Evolutionary conservation across 1,139 yeast genomes (phyloP), one percentile per base, ranked within the genome.

Genomic region (Lodderomyces theae): DNA sequence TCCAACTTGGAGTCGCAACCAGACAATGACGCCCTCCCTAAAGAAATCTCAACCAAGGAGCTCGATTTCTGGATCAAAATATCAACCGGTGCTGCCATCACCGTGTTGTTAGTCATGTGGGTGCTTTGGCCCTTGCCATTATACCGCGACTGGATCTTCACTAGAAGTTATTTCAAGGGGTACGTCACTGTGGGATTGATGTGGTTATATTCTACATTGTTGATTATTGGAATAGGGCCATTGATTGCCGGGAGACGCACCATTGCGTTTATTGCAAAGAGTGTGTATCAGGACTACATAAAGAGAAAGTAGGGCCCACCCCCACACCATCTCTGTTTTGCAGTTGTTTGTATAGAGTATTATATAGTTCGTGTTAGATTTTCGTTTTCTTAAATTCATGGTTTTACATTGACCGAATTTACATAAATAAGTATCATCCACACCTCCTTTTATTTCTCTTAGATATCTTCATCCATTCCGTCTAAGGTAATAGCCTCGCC

Each of bases 401-500:
- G 11, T 23, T 23, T 12, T 12, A n/a, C 17, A 28, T 28, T 15
- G 15, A 15, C n/a, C n/a, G n/a, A n/a, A n/a, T n/a, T n/a, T n/a
- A 28, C 10, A 26, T 26, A 26, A 26, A n/a, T 26, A 26, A 8
- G 11, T 9, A 6, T 11, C 8, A 11, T 13, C 16, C 16, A 12
- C 15, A 12, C 29, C 8, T 4, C 4, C 17, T 4, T 23, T 13
- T n/a, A 5, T 11, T 15, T 11, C 16, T 5, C 24, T 44, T 56
- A 67, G 44, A 67, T 61, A 48, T 71, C 76, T 42, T 77, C 82
- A 37, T 77, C 82, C 50, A 77, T 69, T 31, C 69, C 63, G 49
- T 74, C 80, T 42, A 78, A 62, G 5, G 78, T 73, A 26, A 78
- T 64, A 13, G 69, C 83, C 64, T 92, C 95, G 38, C 98, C 98